A percentile compares a stretch with the other conserved stretches of the same genome.
These are phyloP conservation scores for Trichophaea hybrida DNA, from an alignment of 2,329 filamentous ascomycete genomes.

Conservation along the genomic window DNA sequence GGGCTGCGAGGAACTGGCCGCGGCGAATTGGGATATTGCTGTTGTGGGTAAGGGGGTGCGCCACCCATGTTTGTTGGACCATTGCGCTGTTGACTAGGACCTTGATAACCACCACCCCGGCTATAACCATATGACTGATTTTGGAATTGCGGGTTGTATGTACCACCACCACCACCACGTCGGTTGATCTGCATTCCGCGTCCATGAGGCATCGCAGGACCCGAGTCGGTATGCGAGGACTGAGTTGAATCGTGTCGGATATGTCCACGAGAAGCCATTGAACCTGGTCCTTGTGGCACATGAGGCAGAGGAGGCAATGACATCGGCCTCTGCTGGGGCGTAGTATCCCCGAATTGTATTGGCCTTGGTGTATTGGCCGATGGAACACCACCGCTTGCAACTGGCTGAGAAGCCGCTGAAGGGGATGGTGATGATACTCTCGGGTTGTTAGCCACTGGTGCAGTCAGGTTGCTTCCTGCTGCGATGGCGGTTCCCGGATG, in stretches of 20 bases:
- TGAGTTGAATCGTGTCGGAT: constrained; percentile 76
- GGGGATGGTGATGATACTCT: constrained; percentile 74
- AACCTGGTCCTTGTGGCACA: constrained; percentile 40
- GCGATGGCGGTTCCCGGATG: constrained; percentile 52
- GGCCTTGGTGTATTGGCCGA: constrained; percentile 34
- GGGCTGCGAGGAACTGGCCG: constrained; percentile 30
- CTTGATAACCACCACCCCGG: constrained; percentile 30
- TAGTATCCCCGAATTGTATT: constrained; percentile 46
- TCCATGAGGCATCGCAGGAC: constrained; percentile 38
- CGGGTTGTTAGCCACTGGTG: constrained; percentile 48
- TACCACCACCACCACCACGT: constrained; percentile 16
- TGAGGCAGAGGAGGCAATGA: constrained; percentile 46
- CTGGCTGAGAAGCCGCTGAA: constrained; percentile 80
- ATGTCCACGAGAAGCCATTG: constrained; percentile 48
- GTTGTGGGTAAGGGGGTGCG: constrained; percentile 14
- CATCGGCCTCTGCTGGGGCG: constrained; percentile 58
- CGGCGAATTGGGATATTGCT: constrained; percentile 11
- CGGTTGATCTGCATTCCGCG: constrained; percentile 36
- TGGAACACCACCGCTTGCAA: constrained; percentile 68
- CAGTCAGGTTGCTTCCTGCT: constrained; percentile 32
- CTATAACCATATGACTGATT: constrained; percentile 18
- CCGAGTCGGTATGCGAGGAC: constrained; percentile 50
- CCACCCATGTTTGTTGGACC: constrained; percentile 18
- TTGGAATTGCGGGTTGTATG: constrained; percentile 15
- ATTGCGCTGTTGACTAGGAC: constrained; percentile 31